Percentiles rank a stretch among this genome's conserved stretches.
Conservation (phyloP, 2,329 filamentous ascomycete species). For the Chaetomium sp. region DNA sequence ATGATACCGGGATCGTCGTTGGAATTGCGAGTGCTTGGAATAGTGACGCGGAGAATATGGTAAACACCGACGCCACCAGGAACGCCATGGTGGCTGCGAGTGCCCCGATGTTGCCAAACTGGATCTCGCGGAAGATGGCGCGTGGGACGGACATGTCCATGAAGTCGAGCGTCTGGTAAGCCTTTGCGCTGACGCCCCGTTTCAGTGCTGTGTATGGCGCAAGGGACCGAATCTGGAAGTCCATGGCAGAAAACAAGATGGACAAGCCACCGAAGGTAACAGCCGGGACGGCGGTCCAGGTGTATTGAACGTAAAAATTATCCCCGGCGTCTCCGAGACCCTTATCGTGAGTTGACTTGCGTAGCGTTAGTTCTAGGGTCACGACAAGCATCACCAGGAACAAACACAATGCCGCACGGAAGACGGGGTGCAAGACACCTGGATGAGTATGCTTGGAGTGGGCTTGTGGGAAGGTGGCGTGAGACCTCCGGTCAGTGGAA, state of each 20-base stretch:
- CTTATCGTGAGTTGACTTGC: slow-evolving; percentile 1
- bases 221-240: slow-evolving; percentile 11
- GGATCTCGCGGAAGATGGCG: slow-evolving; percentile 4
- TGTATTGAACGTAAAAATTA: slow-evolving; percentile 7
- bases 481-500: neutral
- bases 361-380: slow-evolving; percentile 1
- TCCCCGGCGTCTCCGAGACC: slow-evolving; percentile 3
- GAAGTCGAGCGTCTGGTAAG: slow-evolving; percentile 4
- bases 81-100: slow-evolving; percentile 9
- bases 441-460: neutral
- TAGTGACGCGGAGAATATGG: slow-evolving; percentile 8
- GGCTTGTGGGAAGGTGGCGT: slow-evolving; percentile 3
- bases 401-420: neutral
- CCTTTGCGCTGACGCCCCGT: neutral
- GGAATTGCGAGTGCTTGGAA: slow-evolving; percentile 6
- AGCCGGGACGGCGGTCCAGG: slow-evolving; percentile 9
- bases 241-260: slow-evolving; percentile 7
- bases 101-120: neutral
- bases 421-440: neutral
- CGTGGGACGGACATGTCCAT: slow-evolving; percentile 17
- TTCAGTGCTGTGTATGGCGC: slow-evolving; percentile 1
- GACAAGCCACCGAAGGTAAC: slow-evolving; percentile 4
- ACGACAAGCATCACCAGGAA: neutral
- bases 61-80: neutral
- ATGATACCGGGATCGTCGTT: neutral